A percentile compares a stretch with the other conserved stretches of the same genome.
Evolutionary conservation across 306 rosid species (phyloP).

Genomic region (Ochetophila trinervis): DNA sequence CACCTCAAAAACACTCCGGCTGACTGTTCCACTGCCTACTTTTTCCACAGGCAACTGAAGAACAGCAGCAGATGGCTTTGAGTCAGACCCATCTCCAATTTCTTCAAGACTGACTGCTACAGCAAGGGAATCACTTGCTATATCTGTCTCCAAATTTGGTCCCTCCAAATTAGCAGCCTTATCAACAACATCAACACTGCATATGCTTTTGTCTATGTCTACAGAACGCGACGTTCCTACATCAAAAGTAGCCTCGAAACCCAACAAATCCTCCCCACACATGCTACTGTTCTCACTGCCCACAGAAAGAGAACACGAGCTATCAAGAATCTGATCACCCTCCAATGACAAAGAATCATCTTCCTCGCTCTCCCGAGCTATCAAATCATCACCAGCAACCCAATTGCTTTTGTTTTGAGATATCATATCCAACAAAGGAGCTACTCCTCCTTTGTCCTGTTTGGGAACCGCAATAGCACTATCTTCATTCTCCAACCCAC

Average conservation of each 20-base stretch:
- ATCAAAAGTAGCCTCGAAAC: constrained; percentile 49
- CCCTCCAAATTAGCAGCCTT: constrained; percentile 29
- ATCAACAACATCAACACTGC: constrained; percentile 36
- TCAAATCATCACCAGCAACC: constrained; percentile 34
- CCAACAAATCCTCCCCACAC: constrained; percentile 62
- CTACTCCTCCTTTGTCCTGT: constrained; percentile 37
- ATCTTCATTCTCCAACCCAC: constrained; percentile 40
- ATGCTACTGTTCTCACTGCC: constrained; percentile 69
- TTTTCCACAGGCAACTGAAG: constrained; percentile 53
- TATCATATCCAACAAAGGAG: constrained; percentile 39
- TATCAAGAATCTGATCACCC: constrained; percentile 60
- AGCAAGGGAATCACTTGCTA: constrained; percentile 40
- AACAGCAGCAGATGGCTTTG: constrained; percentile 33
- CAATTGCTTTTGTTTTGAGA: constrained; percentile 39
- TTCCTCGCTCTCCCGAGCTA: constrained; percentile 56
- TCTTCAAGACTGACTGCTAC: constrained; percentile 49
- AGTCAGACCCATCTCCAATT: constrained; percentile 35
- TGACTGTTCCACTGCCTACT: constrained; percentile 36
- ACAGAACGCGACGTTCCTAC: constrained; percentile 43
- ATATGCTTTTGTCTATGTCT: constrained; percentile 38
- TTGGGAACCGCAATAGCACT: constrained; percentile 25
- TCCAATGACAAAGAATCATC: constrained; percentile 70
- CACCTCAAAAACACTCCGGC: constrained; percentile 81
- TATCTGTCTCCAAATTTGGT: constrained; percentile 33
- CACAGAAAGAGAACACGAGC: constrained; percentile 66